Base-by-base conservation (phyloP, 192 early-diverging fungal genomes). In the Chytriomyces confervae region DNA sequence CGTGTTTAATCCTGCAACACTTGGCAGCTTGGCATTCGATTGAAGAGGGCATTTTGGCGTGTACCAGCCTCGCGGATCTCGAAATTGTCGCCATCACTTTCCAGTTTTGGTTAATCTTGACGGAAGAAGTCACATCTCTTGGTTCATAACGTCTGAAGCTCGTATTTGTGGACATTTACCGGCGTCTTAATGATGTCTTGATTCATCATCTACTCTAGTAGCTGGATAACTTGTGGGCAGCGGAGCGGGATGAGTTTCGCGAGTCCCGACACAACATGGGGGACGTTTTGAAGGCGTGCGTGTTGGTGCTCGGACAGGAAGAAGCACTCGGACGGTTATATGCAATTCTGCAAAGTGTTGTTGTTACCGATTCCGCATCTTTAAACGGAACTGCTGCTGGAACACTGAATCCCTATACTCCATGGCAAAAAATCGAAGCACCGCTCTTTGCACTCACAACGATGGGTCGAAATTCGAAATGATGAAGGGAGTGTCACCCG, bases 191-290 rank as follows among this genome's bases (percentile, higher is more conserved):
- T 0, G 92, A 95, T 80, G 89, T 93, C 62, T 94, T 97, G 81
- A 92, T 97, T 62, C 77, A 82, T 48, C 96, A 98, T 66, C 81
- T 98, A 44, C 93, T 92, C 70, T 98, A 98, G 75, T 96, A 96
- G 27, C 84, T 85, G 27, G 91, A 93, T 57, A 66, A 87, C 20
- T 80, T 74, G 13, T 93, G 91, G 93, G 93, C 94, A 8, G 87
- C 94, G 79, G 93, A 96, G 76, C 89, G 94, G n/a, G 98, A 99
- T 74, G 94, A 97, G 43, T 99, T 99, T 79, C 86, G 96, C 48
- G 95, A 97, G 43, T 97, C 98, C 83, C 90, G 98, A 27, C 97
- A 99, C 84, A 87, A 91, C 29, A 95, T 98, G 86, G 98, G 97
- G 60, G 96, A 98, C 75, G 94, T 97, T 57, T 87, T 99, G 49